Evolutionary conservation across 768 basidiomycete genomes (phyloP), one percentile per base, ranked within the genome.

Genomic region (Phlegmacium glaucopus): DNA sequence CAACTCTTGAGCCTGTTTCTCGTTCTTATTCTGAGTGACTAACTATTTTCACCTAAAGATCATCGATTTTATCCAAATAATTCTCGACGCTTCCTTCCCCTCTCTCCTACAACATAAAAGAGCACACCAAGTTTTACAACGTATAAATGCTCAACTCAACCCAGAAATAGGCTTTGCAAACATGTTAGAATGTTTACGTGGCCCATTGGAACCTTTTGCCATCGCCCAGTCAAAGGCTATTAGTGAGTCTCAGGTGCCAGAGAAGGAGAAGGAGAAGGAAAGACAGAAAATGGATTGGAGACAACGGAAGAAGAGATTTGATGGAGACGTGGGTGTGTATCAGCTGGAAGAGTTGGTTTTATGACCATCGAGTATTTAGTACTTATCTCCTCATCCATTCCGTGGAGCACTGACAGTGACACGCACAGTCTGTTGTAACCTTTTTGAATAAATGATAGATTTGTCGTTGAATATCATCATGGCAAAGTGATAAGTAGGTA

Each of bases 21-120:
- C 41, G 45, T 40, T 27, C 22, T 22, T 29, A 29, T 2, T 22
- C 6, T 39, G 7, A 13, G 6, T 15, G 35, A 12, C 18, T 35
- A 32, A 35, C 40, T 29, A 13, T 18, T 41, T 13, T 35, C 18
- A 25, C 12, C 22, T 13, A 17, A 42, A 88, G 85, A 66, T 82
- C 44, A 61, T 84, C 17, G 52, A 61, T 0, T 85, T 90, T 68
- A 59, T 85, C 7, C 83, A 86, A 64, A 68, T 72, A 5, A 61
- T 90, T 45, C 71, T 92, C 22, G 90, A 92, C 62, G 76, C 87
- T 1, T 83, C 79, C 10, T 88, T 87, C 60, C 71, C 90, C 39
- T 65, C 74, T 1, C 71, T 92, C 16, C 69, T 91, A 10, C 80
- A 85, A 50, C 73, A 89, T 57, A 62, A 75, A 11, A 80, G 82